phyloP scores from a whole-genome alignment of 306 rosid species.

The Quercus cerris region DNA sequence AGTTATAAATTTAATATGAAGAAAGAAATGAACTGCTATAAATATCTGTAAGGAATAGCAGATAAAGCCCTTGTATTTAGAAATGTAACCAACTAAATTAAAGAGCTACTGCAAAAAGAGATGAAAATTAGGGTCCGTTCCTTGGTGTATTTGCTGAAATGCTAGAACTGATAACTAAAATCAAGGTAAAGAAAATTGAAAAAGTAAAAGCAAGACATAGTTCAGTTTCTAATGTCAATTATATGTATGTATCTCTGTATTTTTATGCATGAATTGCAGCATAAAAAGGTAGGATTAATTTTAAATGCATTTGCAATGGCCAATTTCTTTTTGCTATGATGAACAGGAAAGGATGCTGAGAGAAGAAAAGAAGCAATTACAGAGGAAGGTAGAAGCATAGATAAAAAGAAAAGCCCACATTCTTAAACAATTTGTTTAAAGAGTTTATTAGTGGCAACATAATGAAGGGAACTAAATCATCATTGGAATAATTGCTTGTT shows the following conservation, averaged over 20 bases:
- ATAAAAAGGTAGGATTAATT: background rate
- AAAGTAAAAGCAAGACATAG: background rate
- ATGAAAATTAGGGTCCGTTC: background rate
- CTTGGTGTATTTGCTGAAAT: background rate
- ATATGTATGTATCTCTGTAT: background rate
- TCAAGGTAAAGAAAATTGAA: background rate
- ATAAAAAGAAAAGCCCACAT: background rate
- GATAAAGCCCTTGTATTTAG: background rate
- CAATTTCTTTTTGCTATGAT: background rate
- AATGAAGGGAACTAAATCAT: background rate
- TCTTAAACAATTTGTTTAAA: background rate
- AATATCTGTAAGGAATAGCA: background rate
- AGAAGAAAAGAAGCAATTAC: slow-evolving; percentile 13
- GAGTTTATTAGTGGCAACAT: background rate
- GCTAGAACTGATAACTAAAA: background rate
- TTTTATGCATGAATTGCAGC: background rate
- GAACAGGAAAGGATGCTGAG: slow-evolving; percentile 7
- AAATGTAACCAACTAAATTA: background rate
- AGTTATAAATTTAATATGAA: background rate
- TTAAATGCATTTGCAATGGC: background rate
- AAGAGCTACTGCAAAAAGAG: background rate
- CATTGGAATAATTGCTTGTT: background rate
- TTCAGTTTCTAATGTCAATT: background rate
- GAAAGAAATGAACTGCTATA: background rate
- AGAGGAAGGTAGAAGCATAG: slow-evolving; percentile 13